Evolutionary conservation across 1,284 basidiomycete genomes (phyloP).

Genomic region (Malassezia restricta): DNA sequence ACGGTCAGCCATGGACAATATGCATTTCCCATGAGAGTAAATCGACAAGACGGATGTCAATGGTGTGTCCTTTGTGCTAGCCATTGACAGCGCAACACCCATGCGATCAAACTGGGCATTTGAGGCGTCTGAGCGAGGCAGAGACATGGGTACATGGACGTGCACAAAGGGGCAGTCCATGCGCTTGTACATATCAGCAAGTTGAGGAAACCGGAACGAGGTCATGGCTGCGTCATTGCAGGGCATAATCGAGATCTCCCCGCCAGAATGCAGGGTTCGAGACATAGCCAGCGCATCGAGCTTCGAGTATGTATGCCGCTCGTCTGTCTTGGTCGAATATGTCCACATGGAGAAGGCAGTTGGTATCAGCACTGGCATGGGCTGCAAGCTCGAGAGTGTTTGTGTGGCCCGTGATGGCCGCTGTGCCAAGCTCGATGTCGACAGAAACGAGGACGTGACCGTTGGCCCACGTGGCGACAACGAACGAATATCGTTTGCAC

Average conservation of each 20-base stretch:
- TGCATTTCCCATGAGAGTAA: conserved; percentile 45
- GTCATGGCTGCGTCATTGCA: conserved; percentile 28
- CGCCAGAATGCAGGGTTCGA: conserved; percentile 24
- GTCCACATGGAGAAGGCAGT: conserved; percentile 44
- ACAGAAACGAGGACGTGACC: neutral
- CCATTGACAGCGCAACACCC: conserved; percentile 39
- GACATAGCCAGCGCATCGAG: conserved; percentile 35
- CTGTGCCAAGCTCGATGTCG: conserved; percentile 9
- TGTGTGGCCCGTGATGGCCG: no score
- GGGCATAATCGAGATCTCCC: conserved; percentile 28
- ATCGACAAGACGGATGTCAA: conserved; percentile 45
- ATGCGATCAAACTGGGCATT: conserved; percentile 32
- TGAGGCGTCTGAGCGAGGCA: conserved; percentile 40
- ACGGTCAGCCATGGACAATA: conserved; percentile 40
- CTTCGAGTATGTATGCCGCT: conserved; percentile 39
- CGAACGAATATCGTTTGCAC: conserved; percentile 11
- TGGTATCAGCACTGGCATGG: conserved; percentile 20
- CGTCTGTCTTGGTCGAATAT: conserved; percentile 32
- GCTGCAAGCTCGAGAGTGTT: neutral
- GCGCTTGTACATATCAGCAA: conserved; percentile 43
- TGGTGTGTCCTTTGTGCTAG: conserved; percentile 26
- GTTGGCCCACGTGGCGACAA: conserved; percentile 9
- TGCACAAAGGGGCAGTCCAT: conserved; percentile 48
- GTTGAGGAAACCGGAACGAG: conserved; percentile 40
- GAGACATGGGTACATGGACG: conserved; percentile 43